A percentile compares a stretch with the other conserved stretches of the same genome.
These are phyloP conservation scores for Backusella luteola DNA, from an alignment of 192 early-diverging fungal genomes.

Conservation along the genomic window DNA sequence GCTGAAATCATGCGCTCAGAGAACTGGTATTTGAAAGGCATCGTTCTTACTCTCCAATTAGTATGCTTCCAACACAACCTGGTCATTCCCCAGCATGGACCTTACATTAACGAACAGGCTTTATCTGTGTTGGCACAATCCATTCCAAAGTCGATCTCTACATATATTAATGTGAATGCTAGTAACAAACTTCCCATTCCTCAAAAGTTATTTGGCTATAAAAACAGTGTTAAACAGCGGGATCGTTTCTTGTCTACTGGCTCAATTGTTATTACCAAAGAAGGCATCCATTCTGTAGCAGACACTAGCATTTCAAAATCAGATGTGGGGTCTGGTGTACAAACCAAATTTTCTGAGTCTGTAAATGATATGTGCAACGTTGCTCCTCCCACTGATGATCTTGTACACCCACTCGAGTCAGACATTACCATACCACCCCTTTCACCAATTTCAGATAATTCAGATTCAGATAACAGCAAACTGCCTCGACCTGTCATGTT, in stretches of 20 bases:
- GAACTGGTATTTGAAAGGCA: conserved; percentile 49
- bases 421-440: neutral
- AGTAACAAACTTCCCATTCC: conserved; percentile 28
- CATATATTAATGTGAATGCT: conserved; percentile 32
- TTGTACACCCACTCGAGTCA: conserved; percentile 4
- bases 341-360: neutral
- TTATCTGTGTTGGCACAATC: conserved; percentile 20
- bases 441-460: neutral
- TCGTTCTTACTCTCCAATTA: conserved; percentile 41
- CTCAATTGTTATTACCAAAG: conserved; percentile 8
- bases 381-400: neutral
- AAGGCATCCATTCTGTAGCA: conserved; percentile 7
- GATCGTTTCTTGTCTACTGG: conserved; percentile 14
- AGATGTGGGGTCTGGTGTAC: conserved; percentile 1
- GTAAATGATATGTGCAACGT: conserved; percentile 6
- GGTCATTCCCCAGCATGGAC: conserved; percentile 32
- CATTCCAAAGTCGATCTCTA: conserved; percentile 22
- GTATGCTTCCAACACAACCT: conserved; percentile 32
- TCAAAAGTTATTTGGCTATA: conserved; percentile 17
- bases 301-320: neutral
- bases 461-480: neutral
- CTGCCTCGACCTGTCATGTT: conserved; percentile 14
- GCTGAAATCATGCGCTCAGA: conserved; percentile 44
- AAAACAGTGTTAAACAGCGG: conserved; percentile 16
- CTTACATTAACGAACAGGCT: conserved; percentile 30